phyloP scores from a whole-genome alignment of 345 rosid genomes.

The Microcos paniculata region DNA sequence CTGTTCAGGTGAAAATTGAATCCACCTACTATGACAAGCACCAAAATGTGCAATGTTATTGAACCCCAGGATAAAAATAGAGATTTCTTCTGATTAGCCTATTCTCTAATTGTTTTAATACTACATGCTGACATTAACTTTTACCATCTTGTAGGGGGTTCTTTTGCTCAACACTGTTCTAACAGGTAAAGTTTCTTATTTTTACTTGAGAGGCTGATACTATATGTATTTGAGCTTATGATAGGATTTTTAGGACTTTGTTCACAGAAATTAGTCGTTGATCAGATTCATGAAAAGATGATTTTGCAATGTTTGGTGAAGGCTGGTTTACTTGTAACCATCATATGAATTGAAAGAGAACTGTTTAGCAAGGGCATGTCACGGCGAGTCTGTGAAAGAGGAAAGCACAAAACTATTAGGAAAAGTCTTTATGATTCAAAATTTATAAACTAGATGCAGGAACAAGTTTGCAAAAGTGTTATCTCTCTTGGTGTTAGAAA shows the following conservation, averaged over 20 bases:
- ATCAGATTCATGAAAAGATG: conserved; percentile 1
- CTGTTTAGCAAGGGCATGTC: background rate
- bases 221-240: background rate
- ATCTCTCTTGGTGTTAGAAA: background rate
- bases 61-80: background rate
- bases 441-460: background rate
- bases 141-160: conserved; percentile 60
- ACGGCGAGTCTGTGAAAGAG: background rate
- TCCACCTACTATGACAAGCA: background rate
- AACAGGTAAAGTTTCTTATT: conserved; percentile 57
- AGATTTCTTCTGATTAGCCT: background rate
- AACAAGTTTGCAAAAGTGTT: background rate
- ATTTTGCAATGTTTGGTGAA: background rate
- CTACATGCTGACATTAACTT: conserved; percentile 5
- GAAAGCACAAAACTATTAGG: background rate
- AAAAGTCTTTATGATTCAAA: background rate
- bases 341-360: background rate
- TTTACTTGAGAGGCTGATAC: background rate
- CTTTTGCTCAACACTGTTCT: conserved; percentile 88
- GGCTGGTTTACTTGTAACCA: background rate
- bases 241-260: background rate
- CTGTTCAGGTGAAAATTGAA: conserved; percentile 57
- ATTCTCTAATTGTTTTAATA: background rate
- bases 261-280: background rate
- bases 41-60: background rate